phyloP scores from a whole-genome alignment of 2,329 filamentous ascomycete species.

The Zymoseptoria brevis region DNA sequence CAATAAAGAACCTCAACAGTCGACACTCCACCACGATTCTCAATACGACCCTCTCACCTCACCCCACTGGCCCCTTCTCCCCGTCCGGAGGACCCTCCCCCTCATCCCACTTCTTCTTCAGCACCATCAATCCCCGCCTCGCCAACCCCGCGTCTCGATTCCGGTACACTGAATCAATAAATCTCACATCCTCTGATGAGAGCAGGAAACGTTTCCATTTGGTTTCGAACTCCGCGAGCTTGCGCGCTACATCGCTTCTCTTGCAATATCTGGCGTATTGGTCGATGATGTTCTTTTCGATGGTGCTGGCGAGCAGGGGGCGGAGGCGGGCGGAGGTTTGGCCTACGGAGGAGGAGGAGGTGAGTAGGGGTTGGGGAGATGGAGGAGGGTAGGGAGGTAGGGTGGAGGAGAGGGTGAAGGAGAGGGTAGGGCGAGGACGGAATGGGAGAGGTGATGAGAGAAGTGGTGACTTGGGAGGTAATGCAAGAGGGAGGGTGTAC shows the following conservation, averaged over 20 bases:
- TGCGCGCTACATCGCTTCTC: too few species aligned
- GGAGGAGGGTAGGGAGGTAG: background rate
- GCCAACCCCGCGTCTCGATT: constrained; percentile 31
- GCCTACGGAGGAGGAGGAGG: too few species aligned
- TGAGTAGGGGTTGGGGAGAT: background rate
- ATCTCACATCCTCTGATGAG: constrained; percentile 19
- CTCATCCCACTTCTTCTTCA: constrained; percentile 28
- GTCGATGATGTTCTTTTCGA: background rate
- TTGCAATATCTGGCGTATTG: too few species aligned
- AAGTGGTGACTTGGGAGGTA: too few species aligned
- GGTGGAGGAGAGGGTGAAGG: too few species aligned
- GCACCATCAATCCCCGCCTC: constrained; percentile 22
- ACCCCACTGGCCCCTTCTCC: too few species aligned
- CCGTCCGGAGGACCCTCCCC: background rate
- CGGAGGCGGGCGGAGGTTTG: background rate
- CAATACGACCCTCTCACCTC: too few species aligned
- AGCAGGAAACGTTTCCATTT: constrained; percentile 16
- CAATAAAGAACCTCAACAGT: too few species aligned
- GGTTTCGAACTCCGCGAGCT: constrained; percentile 19
- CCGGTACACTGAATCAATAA: constrained; percentile 31
- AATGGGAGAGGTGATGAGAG: too few species aligned
- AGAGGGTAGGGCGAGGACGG: too few species aligned
- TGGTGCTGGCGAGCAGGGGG: background rate
- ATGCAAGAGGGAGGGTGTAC: too few species aligned
- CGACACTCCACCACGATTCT: too few species aligned